Evolutionary conservation across 2,329 filamentous ascomycete genomes (phyloP), one percentile per base, ranked within the genome.

Genomic region (Ophiostoma triangulosporum): DNA sequence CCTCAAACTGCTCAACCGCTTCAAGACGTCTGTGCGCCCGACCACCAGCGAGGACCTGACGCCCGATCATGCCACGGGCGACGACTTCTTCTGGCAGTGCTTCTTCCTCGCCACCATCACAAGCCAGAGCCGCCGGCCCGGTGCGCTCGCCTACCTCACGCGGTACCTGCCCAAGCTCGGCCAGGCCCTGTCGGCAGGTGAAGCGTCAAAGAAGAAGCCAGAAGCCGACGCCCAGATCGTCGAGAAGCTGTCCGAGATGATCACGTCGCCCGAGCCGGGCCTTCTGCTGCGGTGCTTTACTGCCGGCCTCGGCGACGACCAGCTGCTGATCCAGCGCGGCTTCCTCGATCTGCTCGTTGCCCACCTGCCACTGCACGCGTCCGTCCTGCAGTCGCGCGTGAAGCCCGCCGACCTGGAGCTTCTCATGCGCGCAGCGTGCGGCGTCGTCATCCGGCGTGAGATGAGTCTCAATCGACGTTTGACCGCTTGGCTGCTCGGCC

Each of bases 41-140:
- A 61, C 68, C 8, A 68, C 69, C 26, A 74, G 75, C 56, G 70
- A 76, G 58, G 70, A 68, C 52, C 73, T 73, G 58, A 78, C 69
- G 31, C 67, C 65, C 53, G 74, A 68, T 35, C 79, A 78, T 66
- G 78, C 72, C 46, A 75, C 75, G 8, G 81, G 82, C 9, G 87
- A 90, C 59, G 86, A 87, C 59, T 96, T 93, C 66, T 98, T 97
- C 66, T 98, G 93, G 93, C 93, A 98, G 69, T 96, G 89, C 65
- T 85, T 98, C 64, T 97, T 98, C 63, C 72, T 98, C 17, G 88
- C 91, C 9, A 85, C 88, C 17, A 93, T 98, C 56, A 96, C 93
- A 1, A 91, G 90, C 62, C 79, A 88, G 40, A 89, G 83, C 57
- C 78, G 91, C 57, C 81, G 93, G 53, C 82, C 87, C 58, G 93